Conservation (phyloP, 2,329 filamentous ascomycete genomes). For the Ophioceras dolichostomum region DNA sequence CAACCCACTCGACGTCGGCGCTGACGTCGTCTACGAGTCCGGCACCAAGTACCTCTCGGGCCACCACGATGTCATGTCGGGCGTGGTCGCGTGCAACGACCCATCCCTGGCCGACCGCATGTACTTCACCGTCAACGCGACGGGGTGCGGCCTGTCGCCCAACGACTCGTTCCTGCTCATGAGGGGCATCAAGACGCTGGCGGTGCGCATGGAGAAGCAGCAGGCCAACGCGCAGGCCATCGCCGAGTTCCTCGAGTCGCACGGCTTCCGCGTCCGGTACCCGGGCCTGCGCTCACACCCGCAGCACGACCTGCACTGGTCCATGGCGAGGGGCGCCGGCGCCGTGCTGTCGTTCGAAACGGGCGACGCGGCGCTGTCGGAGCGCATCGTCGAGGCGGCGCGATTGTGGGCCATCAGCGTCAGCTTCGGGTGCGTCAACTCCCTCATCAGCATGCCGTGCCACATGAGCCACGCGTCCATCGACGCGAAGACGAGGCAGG, state of each 20-base stretch:
- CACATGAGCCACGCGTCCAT: slow-evolving; percentile 99
- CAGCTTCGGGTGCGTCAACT: slow-evolving; percentile 97
- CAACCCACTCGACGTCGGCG: slow-evolving; percentile 88
- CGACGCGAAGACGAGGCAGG: slow-evolving; percentile 81
- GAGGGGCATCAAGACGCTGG: slow-evolving; percentile 89
- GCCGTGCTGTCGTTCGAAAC: slow-evolving; percentile 96
- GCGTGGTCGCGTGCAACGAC: slow-evolving; percentile 88
- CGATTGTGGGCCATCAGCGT: slow-evolving; percentile 91
- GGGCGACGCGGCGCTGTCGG: slow-evolving; percentile 68
- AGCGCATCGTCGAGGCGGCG: slow-evolving; percentile 88
- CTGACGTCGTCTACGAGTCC: slow-evolving; percentile 93
- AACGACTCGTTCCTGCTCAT: slow-evolving; percentile 95
- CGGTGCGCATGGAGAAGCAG: slow-evolving; percentile 98
- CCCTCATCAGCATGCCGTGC: slow-evolving; percentile 97
- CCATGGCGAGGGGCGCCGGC: slow-evolving; percentile 85
- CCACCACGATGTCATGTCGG: slow-evolving; percentile 98
- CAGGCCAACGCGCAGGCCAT: slow-evolving; percentile 85
- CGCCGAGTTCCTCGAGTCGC: slow-evolving; percentile 79
- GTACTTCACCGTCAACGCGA: slow-evolving; percentile 95
- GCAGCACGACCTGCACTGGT: slow-evolving; percentile 93
- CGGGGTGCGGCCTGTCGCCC: slow-evolving; percentile 84
- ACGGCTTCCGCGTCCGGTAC: slow-evolving; percentile 91
- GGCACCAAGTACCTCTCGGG: slow-evolving; percentile 97
- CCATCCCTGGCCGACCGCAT: slow-evolving; percentile 71
- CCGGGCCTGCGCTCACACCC: slow-evolving; percentile 90